Conservation (phyloP, 139 green algal genomes). For the Dunaliella primolecta region DNA sequence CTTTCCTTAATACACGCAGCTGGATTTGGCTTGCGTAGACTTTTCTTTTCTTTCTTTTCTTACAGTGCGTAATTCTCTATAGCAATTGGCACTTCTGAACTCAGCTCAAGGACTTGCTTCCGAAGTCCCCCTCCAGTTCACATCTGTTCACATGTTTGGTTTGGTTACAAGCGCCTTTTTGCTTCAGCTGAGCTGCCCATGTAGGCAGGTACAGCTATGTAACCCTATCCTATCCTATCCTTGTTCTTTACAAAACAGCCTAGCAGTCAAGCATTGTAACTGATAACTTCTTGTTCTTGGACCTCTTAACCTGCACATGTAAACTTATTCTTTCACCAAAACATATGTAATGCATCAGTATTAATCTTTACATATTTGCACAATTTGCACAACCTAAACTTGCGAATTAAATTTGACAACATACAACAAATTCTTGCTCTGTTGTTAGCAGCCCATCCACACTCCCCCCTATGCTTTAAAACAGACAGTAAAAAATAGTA, state of each 20-base stretch:
- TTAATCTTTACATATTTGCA: neutral
- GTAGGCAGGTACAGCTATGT: no score
- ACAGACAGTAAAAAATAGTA: neutral
- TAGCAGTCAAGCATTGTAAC: no score
- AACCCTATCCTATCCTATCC: neutral
- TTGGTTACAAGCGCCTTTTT: neutral
- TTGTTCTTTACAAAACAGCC: neutral
- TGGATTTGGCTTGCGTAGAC: no score
- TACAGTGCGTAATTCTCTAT: no score
- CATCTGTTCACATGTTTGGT: neutral
- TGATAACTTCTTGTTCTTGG: neutral
- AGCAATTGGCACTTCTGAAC: no score
- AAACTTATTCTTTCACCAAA: neutral
- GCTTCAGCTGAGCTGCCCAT: neutral
- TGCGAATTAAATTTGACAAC: no score
- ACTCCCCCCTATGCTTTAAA: neutral
- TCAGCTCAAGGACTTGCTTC: no score
- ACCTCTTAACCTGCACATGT: neutral
- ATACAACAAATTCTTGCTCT: no score
- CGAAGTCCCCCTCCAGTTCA: neutral
- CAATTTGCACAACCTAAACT: no score
- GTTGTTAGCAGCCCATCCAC: no score
- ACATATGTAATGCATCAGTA: neutral
- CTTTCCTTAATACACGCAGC: no score
- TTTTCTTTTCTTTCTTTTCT: no score